These are phyloP conservation scores for Saccharomycopsis sp. DNA, from an alignment of 805 yeast species.

Conservation along the genomic window DNA sequence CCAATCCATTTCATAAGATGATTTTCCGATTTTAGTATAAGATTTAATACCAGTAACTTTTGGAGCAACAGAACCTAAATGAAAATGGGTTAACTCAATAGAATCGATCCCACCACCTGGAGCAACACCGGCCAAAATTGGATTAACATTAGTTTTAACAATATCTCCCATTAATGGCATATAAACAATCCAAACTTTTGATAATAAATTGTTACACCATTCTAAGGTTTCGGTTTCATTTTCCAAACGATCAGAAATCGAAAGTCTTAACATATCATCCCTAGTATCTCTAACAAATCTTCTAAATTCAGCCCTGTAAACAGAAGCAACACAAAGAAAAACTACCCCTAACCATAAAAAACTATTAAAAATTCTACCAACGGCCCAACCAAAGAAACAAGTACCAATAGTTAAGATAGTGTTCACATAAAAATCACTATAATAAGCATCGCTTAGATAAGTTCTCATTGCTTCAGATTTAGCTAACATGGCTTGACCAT, in stretches of 20 bases:
- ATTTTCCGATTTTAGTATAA: slow-evolving; percentile 57
- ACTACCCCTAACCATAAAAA: slow-evolving; percentile 52
- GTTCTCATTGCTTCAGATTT: slow-evolving; percentile 35
- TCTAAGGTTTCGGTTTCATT: slow-evolving; percentile 62
- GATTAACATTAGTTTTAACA: slow-evolving; percentile 62
- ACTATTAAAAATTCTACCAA: slow-evolving; percentile 56
- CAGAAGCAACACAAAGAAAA: slow-evolving; percentile 49
- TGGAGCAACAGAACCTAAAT: slow-evolving; percentile 75
- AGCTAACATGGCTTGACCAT: slow-evolving; percentile 19
- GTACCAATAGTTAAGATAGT: slow-evolving; percentile 54
- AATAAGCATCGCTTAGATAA: slow-evolving; percentile 58
- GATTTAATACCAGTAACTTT: slow-evolving; percentile 62
- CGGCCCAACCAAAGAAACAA: slow-evolving; percentile 60
- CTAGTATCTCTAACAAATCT: slow-evolving; percentile 65
- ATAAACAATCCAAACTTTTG: slow-evolving; percentile 79
- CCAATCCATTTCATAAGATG: slow-evolving; percentile 76
- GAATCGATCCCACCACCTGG: slow-evolving; percentile 81
- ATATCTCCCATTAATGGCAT: slow-evolving; percentile 78
- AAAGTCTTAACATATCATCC: slow-evolving; percentile 63
- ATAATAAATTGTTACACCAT: slow-evolving; percentile 70
- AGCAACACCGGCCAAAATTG: slow-evolving; percentile 54
- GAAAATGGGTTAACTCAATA: slow-evolving; percentile 62
- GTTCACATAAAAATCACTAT: slow-evolving; percentile 66
- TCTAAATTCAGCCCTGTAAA: slow-evolving; percentile 63
- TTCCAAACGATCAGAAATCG: slow-evolving; percentile 54